Percentiles rank a stretch among this genome's conserved stretches.
phyloP scores from a whole-genome alignment of 1,139 yeast genomes.

The Geotrichum restrictum region DNA sequence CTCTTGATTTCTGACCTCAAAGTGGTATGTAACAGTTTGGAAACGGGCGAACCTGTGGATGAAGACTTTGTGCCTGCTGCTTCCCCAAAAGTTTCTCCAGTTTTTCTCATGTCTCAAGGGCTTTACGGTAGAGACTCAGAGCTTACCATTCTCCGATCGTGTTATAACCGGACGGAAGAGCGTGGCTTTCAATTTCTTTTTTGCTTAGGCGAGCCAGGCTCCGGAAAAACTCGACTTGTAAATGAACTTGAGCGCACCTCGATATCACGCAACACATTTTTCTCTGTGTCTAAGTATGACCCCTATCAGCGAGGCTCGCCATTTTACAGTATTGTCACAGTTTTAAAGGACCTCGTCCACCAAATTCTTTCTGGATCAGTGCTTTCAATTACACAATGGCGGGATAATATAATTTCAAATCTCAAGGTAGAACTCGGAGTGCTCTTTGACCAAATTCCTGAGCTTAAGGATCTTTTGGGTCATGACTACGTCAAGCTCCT shows the following conservation, averaged over 20 bases:
- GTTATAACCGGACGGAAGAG: slow-evolving; percentile 33
- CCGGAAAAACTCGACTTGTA: slow-evolving; percentile 49
- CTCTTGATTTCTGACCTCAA: slow-evolving; percentile 44
- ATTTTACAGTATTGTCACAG: slow-evolving; percentile 38
- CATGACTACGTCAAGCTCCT: slow-evolving; percentile 39
- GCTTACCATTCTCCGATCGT: slow-evolving; percentile 33
- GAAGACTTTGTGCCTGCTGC: slow-evolving; percentile 30
- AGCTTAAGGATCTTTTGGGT: slow-evolving; percentile 46
- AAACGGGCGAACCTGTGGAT: slow-evolving; percentile 22
- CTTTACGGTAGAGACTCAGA: slow-evolving; percentile 44
- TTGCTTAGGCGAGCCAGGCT: slow-evolving; percentile 47
- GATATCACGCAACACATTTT: slow-evolving; percentile 42
- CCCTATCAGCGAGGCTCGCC: slow-evolving; percentile 39
- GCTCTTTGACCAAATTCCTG: slow-evolving; percentile 47
- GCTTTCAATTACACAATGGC: slow-evolving; percentile 44
- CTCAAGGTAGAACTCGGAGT: slow-evolving; percentile 47
- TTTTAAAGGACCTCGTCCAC: slow-evolving; percentile 43
- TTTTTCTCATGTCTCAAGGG: slow-evolving; percentile 37
- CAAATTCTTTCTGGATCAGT: slow-evolving; percentile 46
- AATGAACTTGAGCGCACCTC: slow-evolving; percentile 44
- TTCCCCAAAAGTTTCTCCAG: slow-evolving; percentile 26
- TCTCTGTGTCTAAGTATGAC: slow-evolving; percentile 46
- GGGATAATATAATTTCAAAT: slow-evolving; percentile 43
- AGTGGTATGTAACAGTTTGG: slow-evolving; percentile 27
- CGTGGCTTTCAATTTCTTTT: slow-evolving; percentile 39